Percentiles rank a stretch among this genome's conserved stretches.
Conservation (phyloP, 176 grass and related monocot genomes). For the Ananas comosus region DNA sequence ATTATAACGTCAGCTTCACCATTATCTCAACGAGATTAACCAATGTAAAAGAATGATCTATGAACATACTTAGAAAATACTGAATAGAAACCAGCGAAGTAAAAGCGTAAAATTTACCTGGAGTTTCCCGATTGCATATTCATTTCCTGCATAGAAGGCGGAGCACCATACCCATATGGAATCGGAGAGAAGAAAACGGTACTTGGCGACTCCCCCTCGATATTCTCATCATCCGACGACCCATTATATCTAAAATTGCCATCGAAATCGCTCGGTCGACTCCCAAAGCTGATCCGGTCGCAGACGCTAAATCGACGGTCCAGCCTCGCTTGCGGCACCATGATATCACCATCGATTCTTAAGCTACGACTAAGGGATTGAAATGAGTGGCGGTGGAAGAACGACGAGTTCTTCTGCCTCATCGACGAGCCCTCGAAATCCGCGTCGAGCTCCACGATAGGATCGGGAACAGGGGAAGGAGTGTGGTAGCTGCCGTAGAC, state of each 20-base stretch:
- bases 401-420: slow-evolving; percentile 49
- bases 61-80: no score
- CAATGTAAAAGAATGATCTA: no score
- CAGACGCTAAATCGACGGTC: slow-evolving; percentile 77
- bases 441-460: slow-evolving; percentile 69
- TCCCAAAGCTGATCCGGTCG: slow-evolving; percentile 74
- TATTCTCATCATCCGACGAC: slow-evolving; percentile 82
- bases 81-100: no score
- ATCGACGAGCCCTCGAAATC: slow-evolving; percentile 68
- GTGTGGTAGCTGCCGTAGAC: slow-evolving; percentile 49
- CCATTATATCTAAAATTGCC: slow-evolving; percentile 60
- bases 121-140: slow-evolving; percentile 30
- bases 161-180: slow-evolving; percentile 46
- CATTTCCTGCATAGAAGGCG: slow-evolving; percentile 35
- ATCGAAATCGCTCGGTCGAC: slow-evolving; percentile 71
- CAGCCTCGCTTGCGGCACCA: slow-evolving; percentile 54
- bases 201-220: slow-evolving; percentile 74
- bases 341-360: slow-evolving; percentile 48
- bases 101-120: slow-evolving; percentile 26
- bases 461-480: slow-evolving; percentile 57
- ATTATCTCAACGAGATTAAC: slow-evolving; percentile 8
- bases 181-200: slow-evolving; percentile 65
- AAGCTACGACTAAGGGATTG: slow-evolving; percentile 56
- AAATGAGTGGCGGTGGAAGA: slow-evolving; percentile 69
- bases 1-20: slow-evolving; percentile 8